Percentiles rank a stretch among this genome's conserved stretches.
phyloP scores from a whole-genome alignment of 192 early-diverging fungal genomes.

The Rhizophlyctis rosea region DNA sequence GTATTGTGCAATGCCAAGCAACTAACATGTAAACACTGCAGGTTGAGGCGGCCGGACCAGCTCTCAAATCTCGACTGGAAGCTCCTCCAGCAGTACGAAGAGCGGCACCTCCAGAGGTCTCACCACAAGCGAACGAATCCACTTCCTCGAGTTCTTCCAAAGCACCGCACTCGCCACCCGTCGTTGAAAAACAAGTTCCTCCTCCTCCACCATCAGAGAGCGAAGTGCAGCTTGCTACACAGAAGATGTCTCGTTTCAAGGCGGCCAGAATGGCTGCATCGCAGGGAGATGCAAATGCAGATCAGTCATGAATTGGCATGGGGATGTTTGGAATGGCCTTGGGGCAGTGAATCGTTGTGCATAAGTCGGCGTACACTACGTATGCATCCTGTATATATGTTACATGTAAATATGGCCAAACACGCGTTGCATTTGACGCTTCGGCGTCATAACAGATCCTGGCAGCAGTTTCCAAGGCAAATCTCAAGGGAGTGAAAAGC shows the following conservation, averaged over 20 bases:
- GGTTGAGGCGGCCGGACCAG: background rate
- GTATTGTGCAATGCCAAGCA: background rate
- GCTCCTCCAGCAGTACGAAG: background rate
- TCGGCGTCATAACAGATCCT: no score
- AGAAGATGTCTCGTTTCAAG: slow-evolving; percentile 19
- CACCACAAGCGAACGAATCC: background rate
- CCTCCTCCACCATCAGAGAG: background rate
- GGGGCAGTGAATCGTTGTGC: no score
- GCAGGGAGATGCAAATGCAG: no score
- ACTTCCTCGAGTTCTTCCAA: background rate
- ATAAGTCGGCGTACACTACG: no score
- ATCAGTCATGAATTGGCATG: no score
- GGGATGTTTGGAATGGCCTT: no score
- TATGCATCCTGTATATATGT: no score
- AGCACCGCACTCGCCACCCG: background rate
- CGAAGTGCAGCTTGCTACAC: no score
- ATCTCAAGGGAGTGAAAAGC: no score
- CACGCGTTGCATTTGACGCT: no score
- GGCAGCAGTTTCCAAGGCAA: no score
- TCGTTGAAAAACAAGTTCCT: background rate
- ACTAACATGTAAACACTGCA: background rate
- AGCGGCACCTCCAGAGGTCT: background rate
- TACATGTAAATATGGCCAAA: no score
- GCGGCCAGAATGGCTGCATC: slow-evolving; percentile 10
- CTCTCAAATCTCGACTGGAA: background rate